phyloP scores from a whole-genome alignment of 1,139 yeast species.

The Diutina siamensis region DNA sequence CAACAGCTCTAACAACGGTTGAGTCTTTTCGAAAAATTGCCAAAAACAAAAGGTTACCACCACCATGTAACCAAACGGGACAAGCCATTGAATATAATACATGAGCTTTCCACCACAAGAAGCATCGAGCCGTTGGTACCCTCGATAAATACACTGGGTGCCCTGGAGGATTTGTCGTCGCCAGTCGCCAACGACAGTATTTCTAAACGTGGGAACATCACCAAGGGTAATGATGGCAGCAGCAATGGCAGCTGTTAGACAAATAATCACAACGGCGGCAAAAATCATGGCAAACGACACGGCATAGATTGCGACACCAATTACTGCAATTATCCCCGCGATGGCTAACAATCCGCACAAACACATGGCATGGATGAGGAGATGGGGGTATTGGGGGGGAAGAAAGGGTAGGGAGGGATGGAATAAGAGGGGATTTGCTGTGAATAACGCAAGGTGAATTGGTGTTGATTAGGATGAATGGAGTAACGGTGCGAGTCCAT shows the following conservation, averaged over 20 bases:
- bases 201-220: slow-evolving; percentile 37
- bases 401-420: too few species aligned
- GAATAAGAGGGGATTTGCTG: too few species aligned
- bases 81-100: slow-evolving; percentile 12
- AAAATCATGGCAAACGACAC: slow-evolving; percentile 6
- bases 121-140: not conserved
- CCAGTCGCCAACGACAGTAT: slow-evolving; percentile 15
- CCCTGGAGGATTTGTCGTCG: not conserved
- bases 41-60: slow-evolving; percentile 35
- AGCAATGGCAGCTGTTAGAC: not conserved
- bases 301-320: not conserved
- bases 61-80: slow-evolving; percentile 38
- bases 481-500: too few species aligned
- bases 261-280: slow-evolving; percentile 8
- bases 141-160: not conserved
- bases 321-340: not conserved
- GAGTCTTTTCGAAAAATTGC: slow-evolving; percentile 33
- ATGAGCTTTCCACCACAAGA: not conserved
- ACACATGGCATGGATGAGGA: not conserved
- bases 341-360: not conserved
- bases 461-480: too few species aligned
- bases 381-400: too few species aligned
- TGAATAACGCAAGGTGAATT: too few species aligned
- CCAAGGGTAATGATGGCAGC: slow-evolving; percentile 27
- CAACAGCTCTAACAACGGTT: slow-evolving; percentile 16